phyloP scores from a whole-genome alignment of 2,329 filamentous ascomycete species.

The Fusarium coicis region DNA sequence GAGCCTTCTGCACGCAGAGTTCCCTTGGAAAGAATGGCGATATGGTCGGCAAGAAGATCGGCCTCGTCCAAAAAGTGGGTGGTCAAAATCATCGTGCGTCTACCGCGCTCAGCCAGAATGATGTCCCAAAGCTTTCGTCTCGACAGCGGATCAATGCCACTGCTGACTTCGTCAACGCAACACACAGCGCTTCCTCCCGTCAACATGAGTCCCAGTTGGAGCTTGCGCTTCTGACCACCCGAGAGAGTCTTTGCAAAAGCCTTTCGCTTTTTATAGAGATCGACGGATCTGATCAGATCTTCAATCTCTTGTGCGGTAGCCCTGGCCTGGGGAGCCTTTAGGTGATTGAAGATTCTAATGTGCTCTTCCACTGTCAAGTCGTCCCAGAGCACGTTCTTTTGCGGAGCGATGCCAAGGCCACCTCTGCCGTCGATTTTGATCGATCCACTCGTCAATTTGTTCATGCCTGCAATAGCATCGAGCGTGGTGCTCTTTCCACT shows the following conservation, averaged over 20 bases:
- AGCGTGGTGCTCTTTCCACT: slow-evolving; percentile 91
- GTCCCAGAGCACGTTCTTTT: slow-evolving; percentile 95
- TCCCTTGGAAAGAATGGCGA: slow-evolving; percentile 88
- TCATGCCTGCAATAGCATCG: slow-evolving; percentile 86
- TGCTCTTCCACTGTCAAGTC: slow-evolving; percentile 88
- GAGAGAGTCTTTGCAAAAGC: slow-evolving; percentile 82
- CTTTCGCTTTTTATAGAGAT: slow-evolving; percentile 78
- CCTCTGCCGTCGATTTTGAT: slow-evolving; percentile 83
- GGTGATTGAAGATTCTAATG: slow-evolving; percentile 81
- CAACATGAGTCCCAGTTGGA: slow-evolving; percentile 95
- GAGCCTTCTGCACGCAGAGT: slow-evolving; percentile 84
- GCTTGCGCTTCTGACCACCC: slow-evolving; percentile 90
- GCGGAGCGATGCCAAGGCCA: slow-evolving; percentile 86
- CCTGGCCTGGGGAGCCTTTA: slow-evolving; percentile 72
- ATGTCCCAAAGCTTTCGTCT: slow-evolving; percentile 96
- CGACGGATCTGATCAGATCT: slow-evolving; percentile 75
- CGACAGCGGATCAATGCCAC: slow-evolving; percentile 86
- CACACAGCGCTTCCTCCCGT: slow-evolving; percentile 89
- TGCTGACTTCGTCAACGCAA: slow-evolving; percentile 91
- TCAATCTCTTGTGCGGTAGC: slow-evolving; percentile 69
- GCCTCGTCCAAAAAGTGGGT: slow-evolving; percentile 96
- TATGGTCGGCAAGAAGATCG: slow-evolving; percentile 87
- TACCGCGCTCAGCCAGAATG: slow-evolving; percentile 82
- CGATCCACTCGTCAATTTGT: slow-evolving; percentile 77
- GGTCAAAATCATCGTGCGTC: slow-evolving; percentile 84